Base-by-base conservation (phyloP, 1,139 yeast genomes). In the Starmera stellimalicola region DNA sequence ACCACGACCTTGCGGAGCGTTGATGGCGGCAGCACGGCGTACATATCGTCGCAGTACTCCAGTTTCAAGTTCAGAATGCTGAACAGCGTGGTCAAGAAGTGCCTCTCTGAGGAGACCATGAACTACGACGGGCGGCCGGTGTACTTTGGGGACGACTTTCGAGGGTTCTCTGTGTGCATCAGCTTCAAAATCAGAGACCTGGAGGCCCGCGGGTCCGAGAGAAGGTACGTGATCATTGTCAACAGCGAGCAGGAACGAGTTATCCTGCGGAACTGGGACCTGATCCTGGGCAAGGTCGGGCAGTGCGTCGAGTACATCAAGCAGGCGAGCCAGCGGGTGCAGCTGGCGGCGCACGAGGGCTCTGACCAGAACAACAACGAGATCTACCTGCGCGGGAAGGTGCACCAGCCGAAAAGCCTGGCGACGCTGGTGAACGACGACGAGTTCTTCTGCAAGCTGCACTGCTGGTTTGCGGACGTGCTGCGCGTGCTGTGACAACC, bases 191-290 rank as follows among this genome's bases (percentile, higher is more conserved):
- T 83, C 11, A 65, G 65, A 26, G 95, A 84, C 52, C 60, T 65
- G 17, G 70, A 74, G 34, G 88, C 94, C 0, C 65, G 94, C 36
- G 94, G 94, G 1, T 76, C 82, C 6, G 91, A 80, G 47, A 60
- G 94, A 36, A 70, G 82, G 37, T 83, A 81, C 47, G 68, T 84
- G 3, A 53, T 81, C 16, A 67, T 81, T 43, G 73, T 81, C 19
- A 64, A 79, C 3, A 62, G 76, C 15, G 85, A 79, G 44, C 57
- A 67, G 30, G 87, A 77, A 43, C 50, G 62, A 6, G 63, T 60
- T 19, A 48, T 81, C 15, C 53, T 79, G 27, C 57, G 62, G 30
- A 66, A 73, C 40, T 82, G 88, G 83, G 69, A 71, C 34, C 54
- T 69, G 27, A 63, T 80, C 1, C 58, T 63, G 14, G 57, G 64